Conservation (phyloP, 2,329 filamentous ascomycete species). For the Ophiostoma tasmaniense region DNA sequence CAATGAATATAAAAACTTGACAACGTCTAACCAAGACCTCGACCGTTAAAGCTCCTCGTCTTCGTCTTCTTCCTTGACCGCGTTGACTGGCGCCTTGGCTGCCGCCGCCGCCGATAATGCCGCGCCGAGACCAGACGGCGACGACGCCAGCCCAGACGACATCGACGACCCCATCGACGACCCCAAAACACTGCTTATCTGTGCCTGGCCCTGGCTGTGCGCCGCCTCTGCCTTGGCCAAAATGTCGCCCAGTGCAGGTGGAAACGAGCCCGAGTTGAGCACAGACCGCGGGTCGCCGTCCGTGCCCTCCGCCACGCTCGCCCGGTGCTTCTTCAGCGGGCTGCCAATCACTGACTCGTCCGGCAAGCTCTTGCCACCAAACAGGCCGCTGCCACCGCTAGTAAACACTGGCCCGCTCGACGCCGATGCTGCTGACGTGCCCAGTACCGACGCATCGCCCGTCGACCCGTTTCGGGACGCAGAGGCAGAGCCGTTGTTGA, state of each 20-base stretch:
- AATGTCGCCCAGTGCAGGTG: conserved; percentile 34
- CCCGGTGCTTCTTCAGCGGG: conserved; percentile 67
- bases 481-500: background rate
- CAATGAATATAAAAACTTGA: background rate
- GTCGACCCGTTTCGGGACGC: conserved; percentile 27
- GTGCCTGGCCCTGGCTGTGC: conserved; percentile 20
- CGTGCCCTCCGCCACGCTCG: conserved; percentile 46
- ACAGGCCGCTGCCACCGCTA: conserved; percentile 24
- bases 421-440: background rate
- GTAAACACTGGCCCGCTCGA: background rate
- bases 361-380: conserved; percentile 35
- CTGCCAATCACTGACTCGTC: conserved; percentile 52
- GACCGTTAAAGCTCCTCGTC: conserved; percentile 18
- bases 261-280: conserved; percentile 25
- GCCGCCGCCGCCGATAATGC: background rate
- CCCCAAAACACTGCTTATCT: conserved; percentile 1
- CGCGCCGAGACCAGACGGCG: background rate
- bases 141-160: background rate
- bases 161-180: background rate
- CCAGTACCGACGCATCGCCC: conserved; percentile 21
- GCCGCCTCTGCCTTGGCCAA: conserved; percentile 32
- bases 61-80: conserved; percentile 12
- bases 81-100: background rate
- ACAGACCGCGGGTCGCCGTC: conserved; percentile 26
- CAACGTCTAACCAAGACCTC: background rate